A percentile compares a stretch with the other conserved stretches of the same genome.
Evolutionary conservation across 2,329 filamentous ascomycete species (phyloP).

Genomic region (Pezicula neosporulosa): DNA sequence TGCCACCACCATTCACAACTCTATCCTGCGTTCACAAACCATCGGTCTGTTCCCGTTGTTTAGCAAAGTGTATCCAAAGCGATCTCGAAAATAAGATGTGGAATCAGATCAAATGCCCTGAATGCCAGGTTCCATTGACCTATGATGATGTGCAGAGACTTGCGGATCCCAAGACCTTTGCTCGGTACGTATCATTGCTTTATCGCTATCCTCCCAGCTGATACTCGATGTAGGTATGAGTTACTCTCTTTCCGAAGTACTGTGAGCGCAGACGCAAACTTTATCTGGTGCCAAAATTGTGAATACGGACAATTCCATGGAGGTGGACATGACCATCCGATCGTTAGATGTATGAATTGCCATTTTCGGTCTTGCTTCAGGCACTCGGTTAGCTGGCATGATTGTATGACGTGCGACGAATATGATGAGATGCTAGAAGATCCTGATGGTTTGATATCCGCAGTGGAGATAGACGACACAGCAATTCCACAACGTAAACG

Average conservation of each 20-base stretch:
- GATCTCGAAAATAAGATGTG: conserved; percentile 11
- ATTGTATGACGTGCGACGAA: conserved; percentile 11
- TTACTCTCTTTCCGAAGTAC: conserved; percentile 9
- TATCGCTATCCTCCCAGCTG: not conserved
- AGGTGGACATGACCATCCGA: conserved; percentile 5
- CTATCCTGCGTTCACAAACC: conserved; percentile 7
- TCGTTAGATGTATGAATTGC: conserved; percentile 10
- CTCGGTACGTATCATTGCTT: not conserved
- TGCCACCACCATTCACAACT: conserved; percentile 5
- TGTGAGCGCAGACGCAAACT: conserved; percentile 5
- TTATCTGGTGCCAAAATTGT: conserved; percentile 14
- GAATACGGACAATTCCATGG: conserved; percentile 12
- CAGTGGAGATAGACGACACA: conserved; percentile 4
- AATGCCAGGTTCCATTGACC: conserved; percentile 7
- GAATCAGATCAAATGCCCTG: conserved; percentile 13
- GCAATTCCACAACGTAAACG: not conserved
- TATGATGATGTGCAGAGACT: conserved; percentile 11
- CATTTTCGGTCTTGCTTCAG: conserved; percentile 9
- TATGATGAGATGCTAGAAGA: conserved; percentile 11
- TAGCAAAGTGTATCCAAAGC: conserved; percentile 7
- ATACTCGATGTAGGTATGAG: conserved; percentile 8
- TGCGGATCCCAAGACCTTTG: conserved; percentile 8
- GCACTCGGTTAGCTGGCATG: conserved; percentile 10
- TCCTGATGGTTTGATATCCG: conserved; percentile 7
- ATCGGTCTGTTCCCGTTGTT: conserved; percentile 6